These are phyloP conservation scores for Hymenoscyphus scutula DNA, from an alignment of 2,329 filamentous ascomycete genomes.

Conservation along the genomic window DNA sequence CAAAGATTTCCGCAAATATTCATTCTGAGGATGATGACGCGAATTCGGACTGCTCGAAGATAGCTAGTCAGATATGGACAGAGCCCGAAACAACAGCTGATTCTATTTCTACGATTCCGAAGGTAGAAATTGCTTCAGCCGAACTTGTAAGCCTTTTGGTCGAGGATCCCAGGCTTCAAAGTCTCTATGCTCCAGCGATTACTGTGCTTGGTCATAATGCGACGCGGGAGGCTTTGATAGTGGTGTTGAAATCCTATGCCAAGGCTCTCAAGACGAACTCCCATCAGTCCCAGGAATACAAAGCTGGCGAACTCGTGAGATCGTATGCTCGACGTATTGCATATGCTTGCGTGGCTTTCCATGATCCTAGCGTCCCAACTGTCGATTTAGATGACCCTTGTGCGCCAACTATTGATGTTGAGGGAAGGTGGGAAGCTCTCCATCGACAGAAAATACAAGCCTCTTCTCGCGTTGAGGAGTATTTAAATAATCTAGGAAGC, in stretches of 20 bases:
- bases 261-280: neutral
- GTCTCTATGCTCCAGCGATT: neutral
- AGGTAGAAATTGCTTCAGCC: neutral
- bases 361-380: neutral
- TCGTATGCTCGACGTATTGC: neutral
- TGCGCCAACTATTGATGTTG: neutral
- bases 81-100: neutral
- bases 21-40: neutral
- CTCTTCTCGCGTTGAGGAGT: neutral
- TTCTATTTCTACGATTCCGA: neutral
- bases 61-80: neutral
- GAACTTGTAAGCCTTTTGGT: neutral
- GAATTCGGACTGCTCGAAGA: neutral
- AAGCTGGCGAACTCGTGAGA: conserved; percentile 6
- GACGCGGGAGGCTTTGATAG: neutral
- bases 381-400: neutral
- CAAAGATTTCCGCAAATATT: too few species aligned
- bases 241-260: neutral
- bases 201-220: neutral
- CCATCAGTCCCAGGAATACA: neutral
- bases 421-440: conserved; percentile 2
- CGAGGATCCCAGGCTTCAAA: neutral
- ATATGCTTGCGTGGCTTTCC: conserved; percentile 5
- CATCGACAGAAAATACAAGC: conserved; percentile 4
- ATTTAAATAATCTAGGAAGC: neutral